Base-by-base conservation (phyloP, 2,329 filamentous ascomycete species). In the Simplicillium sp. region DNA sequence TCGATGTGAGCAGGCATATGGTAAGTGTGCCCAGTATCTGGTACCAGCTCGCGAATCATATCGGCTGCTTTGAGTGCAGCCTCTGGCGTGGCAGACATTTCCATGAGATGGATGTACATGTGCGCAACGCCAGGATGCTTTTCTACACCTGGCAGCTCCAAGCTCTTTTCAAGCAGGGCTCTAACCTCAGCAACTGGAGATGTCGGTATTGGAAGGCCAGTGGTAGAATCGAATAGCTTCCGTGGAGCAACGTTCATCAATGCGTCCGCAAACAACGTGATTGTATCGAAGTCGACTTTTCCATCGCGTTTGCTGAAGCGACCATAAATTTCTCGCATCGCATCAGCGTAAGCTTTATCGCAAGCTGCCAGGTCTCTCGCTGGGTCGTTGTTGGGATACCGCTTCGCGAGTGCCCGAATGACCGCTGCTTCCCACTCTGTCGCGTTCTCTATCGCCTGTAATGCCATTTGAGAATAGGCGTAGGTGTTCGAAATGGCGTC, bases 1-100 rank as follows among this genome's bases (percentile, higher is more conserved):
- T 53, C 50, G 18, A 54, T 48, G 28, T 53, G 50, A 13, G 45
- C 38, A 2, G 50, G 49, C 51, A 54, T 53, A 25, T 53, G 51
- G 18, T 44, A 40, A 13, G 41, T 46, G 40, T 54, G 51, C 7
- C 48, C 49, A 1, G 46, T 44, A 16, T 51, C 51, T 12, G 50
- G 46, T 7, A 49, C 40, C n/a, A 37, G 46, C 16, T 47, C 33
- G 29, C 50, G 50, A 15, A 53, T 42, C 28, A 43, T 42, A 34
- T 52, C 47, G 13, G 49, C 49, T 2, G 51, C 47, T 6, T 42
- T 39, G 2, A 51, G 36, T 15, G 49, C 50, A 8, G 34, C 40
- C 40, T 51, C 48, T 3, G 51, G 51, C 3, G 42, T 48, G 6
- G 42, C 36, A 7, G 51, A 54, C 50, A 50, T 54, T 39, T 54